Base-by-base conservation (phyloP, 2,329 filamentous ascomycete species). In the Phaeophleospora eucalypticola region DNA sequence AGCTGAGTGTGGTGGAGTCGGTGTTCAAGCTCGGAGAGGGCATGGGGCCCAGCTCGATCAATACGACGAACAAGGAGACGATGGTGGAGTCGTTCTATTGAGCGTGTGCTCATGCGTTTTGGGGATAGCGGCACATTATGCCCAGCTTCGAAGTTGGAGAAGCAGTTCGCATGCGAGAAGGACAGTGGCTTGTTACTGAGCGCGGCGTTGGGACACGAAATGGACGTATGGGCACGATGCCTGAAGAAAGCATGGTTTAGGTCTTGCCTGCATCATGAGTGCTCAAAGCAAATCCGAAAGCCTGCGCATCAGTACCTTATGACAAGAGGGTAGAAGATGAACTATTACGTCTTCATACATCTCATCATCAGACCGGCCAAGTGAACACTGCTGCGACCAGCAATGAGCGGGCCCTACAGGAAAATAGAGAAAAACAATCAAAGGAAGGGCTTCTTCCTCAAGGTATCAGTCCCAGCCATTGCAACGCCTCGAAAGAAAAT, bases 51-150 rank as follows among this genome's bases (percentile, higher is more conserved):
- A 82, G 82, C 63, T 83, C 81, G 61, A 89, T 91, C 73, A 87
- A 87, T 68, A 86, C 83, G 43, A 83, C 75, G 59, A 84, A 96
- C 76, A 97, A 96, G 81, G 91, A 97, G 69, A 93, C 89, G 57
- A 95, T 98, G 82, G 93, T 98, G 53, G 93, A 98, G 77, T 95
- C 88, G 63, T 98, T 97, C 75, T 98, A 98, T 76, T 98, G 79
- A 43, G 38, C 32, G n/a, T n/a, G n/a, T n/a, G n/a, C n/a, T 7
- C 24, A 29, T 7, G 7, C 24, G 12, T 6, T 6, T 29, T 29
- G 24, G 12, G 24, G 24, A 45, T n/a, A 33, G 19, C 19, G 17
- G 29, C 37, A n/a, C 10, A 19, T 15, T 15, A 39, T 19, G 4
- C 6, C 7, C 36, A 35, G 34, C 36, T 35, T 39, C 40, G 45